phyloP scores from a whole-genome alignment of 164 flowering plant species.

The Sextonia rubra region DNA sequence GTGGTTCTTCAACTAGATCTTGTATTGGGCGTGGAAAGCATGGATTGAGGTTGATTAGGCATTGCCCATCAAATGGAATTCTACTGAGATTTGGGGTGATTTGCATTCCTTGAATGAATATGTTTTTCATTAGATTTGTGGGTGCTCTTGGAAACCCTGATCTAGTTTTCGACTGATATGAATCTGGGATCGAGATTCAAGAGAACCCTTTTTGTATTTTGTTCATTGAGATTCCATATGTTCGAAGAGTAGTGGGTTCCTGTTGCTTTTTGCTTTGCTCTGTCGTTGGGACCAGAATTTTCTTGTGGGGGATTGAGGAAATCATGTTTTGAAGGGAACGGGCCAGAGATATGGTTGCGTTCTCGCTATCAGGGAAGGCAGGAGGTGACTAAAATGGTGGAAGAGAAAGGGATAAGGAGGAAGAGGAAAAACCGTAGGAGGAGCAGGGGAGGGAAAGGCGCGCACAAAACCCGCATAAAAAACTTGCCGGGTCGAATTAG shows the following conservation, averaged over 20 bases:
- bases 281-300: slow-evolving; percentile 8
- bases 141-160: not conserved
- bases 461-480: too few species aligned
- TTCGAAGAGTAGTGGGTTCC: slow-evolving; percentile 17
- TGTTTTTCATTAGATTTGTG: not conserved
- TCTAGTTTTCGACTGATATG: slow-evolving; percentile 3
- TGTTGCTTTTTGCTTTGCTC: not conserved
- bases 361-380: too few species aligned
- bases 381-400: too few species aligned
- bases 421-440: too few species aligned
- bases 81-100: not conserved
- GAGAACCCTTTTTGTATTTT: slow-evolving; percentile 6
- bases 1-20: not conserved
- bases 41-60: not conserved
- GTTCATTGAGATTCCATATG: slow-evolving; percentile 9
- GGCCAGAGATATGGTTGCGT: slow-evolving; percentile 63
- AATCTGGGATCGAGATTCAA: slow-evolving; percentile 5
- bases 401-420: too few species aligned
- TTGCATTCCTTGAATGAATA: not conserved
- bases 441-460: too few species aligned
- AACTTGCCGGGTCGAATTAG: too few species aligned
- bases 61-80: not conserved
- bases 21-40: not conserved
- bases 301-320: slow-evolving; percentile 4
- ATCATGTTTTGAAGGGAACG: slow-evolving; percentile 81